Base-by-base conservation (phyloP, 1,284 basidiomycete genomes). In the Melampsora americana region DNA sequence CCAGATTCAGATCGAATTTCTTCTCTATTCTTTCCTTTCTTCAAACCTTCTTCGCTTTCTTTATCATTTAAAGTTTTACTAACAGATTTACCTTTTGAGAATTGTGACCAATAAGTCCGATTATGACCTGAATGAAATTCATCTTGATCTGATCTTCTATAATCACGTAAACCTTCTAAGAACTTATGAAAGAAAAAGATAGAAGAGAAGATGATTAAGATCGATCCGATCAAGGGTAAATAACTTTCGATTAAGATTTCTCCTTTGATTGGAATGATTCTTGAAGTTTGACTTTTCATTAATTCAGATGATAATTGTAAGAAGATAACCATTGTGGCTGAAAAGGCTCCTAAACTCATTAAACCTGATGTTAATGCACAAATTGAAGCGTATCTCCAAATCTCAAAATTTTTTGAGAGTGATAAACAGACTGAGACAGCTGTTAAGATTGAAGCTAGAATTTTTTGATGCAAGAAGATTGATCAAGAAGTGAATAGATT, bases 371-470 rank as follows among this genome's bases (percentile, higher is more conserved):
- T 44, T 16, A 73, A 35, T 28, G 70, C 60, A 23, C 64, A 14
- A 1, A 73, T 73, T 59, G 70, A 50, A n/a, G 70, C 70, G 32
- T 73, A 64, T 23, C 66, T 73, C 70, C 70, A 73, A 56, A 65
- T 61, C 35, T 73, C 64, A 39, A 65, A 73, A 28, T 73, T 73
- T 16, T 60, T 48, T 44, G 70, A 73, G 28, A 73, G 66, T n/a
- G 70, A 73, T 16, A 73, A 50, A n/a, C 42, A 61, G 12, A 73
- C 26, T 39, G 70, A 30, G 28, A 50, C 32, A 20, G 66, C 35
- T 23, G 46, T 64, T 64, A 73, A 26, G n/a, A 73, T n/a, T 3
- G 70, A 44, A 48, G 70, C 70, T 73, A 32, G 30, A 32, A n/a
- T n/a, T n/a, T n/a, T 28, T 11, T 60, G 4, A n/a, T 53, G 32